phyloP scores from a whole-genome alignment of 768 basidiomycete genomes.

The Leccinum arenicola region DNA sequence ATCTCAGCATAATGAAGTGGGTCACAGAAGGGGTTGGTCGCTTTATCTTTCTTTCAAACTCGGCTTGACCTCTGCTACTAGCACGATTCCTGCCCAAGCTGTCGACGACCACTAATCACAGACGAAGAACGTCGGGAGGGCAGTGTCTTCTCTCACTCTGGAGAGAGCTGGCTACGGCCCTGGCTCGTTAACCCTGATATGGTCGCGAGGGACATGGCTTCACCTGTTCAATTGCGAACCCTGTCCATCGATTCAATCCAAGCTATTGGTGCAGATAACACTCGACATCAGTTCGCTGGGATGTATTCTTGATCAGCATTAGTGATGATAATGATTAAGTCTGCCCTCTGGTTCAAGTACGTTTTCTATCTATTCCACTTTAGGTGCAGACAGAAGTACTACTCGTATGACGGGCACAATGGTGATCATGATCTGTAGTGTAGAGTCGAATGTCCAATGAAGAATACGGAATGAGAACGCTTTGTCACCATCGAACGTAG shows the following conservation, averaged over 20 bases:
- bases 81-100: constrained; percentile 67
- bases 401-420: constrained; percentile 13
- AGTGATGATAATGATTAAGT: constrained; percentile 7
- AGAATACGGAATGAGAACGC: constrained; percentile 14
- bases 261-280: constrained; percentile 12
- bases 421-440: constrained; percentile 17
- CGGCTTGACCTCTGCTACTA: constrained; percentile 25
- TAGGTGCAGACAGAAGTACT: constrained; percentile 23
- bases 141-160: not conserved
- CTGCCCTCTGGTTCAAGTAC: constrained; percentile 18
- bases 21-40: constrained; percentile 51
- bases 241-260: constrained; percentile 15
- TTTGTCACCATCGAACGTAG: constrained; percentile 32
- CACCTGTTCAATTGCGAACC: constrained; percentile 18
- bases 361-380: constrained; percentile 24
- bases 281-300: constrained; percentile 41
- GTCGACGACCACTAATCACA: constrained; percentile 48
- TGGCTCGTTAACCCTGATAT: constrained; percentile 21
- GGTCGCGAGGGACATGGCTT: constrained; percentile 14
- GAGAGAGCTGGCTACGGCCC: constrained; percentile 20
- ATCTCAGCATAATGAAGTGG: constrained; percentile 62
- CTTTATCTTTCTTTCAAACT: constrained; percentile 2
- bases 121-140: constrained; percentile 16
- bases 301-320: constrained; percentile 53
- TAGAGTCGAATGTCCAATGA: constrained; percentile 25